Evolutionary conservation across 1,284 basidiomycete species (phyloP), one percentile per base, ranked within the genome.

Genomic region (Pseudozyma thailandica): DNA sequence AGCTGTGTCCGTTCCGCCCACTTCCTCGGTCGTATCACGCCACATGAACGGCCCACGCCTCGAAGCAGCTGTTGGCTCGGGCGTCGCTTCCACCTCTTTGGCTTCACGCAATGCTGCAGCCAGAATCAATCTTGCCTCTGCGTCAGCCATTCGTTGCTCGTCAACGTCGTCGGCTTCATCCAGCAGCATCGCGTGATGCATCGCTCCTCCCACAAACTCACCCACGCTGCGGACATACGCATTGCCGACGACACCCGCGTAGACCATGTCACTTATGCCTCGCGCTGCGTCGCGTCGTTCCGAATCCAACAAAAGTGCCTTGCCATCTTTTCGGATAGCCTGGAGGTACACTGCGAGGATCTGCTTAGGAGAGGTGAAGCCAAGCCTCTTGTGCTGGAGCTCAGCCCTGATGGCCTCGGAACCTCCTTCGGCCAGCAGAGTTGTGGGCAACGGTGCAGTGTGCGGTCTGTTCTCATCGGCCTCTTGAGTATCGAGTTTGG

Each of bases 181-280:
- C 28, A 62, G 54, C 28, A 63, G 37, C 45, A 72, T 52, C 12
- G 64, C 59, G 13, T 54, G 70, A 38, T 38, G 64, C 56, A 43
- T 47, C 3, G 76, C 78, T 1, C 76, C 74, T 15, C 45, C 44
- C 3, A 74, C 70, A 54, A 80, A 80, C 12, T 73, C 74, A 15
- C 72, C 74, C 2, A 80, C 33, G 31, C 72, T 75, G 25, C 69
- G 64, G 9, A 70, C 57, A 37, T 74, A 78, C 5, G 78, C 76
- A 4, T 64, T 43, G 8, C 74, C 74, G 7, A 52, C 41, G 4
- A 59, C 60, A 25, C 69, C 72, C 13, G 59, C 71, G 21, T 73
- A 80, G 12, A 78, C 70, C 42, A 55, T 65, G 28, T 77, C 74
- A 1, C 63, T 57, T n/a, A 72, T 38, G 10, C 57, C 50, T 18